Evolutionary conservation across 352 stramenopile genomes (phyloP), one percentile per base, ranked within the genome.

Genomic region (Thraustotheca clavata): DNA sequence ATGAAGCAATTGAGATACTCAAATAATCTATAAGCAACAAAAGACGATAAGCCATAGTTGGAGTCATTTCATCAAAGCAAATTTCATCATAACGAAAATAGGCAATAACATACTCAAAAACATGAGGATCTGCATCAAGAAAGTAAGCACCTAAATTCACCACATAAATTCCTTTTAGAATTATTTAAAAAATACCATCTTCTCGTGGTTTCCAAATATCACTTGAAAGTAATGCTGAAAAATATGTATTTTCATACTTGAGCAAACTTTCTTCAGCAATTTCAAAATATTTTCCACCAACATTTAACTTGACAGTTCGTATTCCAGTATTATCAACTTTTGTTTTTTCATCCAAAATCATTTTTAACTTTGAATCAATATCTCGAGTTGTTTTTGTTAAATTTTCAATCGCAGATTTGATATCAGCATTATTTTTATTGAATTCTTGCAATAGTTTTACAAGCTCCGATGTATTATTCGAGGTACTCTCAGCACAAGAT

Each of bases 91-190:
- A 24, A 18, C 43, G 43, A 9, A 52, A 11, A 24, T 52, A 9
- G 11, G n/a, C 43, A 24, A 52, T 52, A 7, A 52, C 34, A 31
- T 52, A 18, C 7, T 52, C 43, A 24, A 52, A 52, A 2, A 52
- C 43, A 9, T 9, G 14, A 14, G 43, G 43, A 18, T 52, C 43
- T 11, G 43, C 43, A 52, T 52, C 43, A 9, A 52, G 16, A 7
- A 52, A 52, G 43, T 52, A 52, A 14, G 43, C 43, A 26, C 43
- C 43, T 52, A 52, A 7, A 2, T n/a, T n/a, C n/a, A n/a, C n/a
- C n/a, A n/a, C n/a, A n/a, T n/a, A 52, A 9, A 2, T 2, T 14
- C n/a, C 2, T 14, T 14, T 52, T 2, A 52, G 11, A 9, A 52
- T 52, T n/a, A n/a, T n/a, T n/a, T n/a, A n/a, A n/a, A 2, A 14